Evolutionary conservation across 2,329 filamentous ascomycete genomes (phyloP).

Genomic region (Aureobasidium sp.): DNA sequence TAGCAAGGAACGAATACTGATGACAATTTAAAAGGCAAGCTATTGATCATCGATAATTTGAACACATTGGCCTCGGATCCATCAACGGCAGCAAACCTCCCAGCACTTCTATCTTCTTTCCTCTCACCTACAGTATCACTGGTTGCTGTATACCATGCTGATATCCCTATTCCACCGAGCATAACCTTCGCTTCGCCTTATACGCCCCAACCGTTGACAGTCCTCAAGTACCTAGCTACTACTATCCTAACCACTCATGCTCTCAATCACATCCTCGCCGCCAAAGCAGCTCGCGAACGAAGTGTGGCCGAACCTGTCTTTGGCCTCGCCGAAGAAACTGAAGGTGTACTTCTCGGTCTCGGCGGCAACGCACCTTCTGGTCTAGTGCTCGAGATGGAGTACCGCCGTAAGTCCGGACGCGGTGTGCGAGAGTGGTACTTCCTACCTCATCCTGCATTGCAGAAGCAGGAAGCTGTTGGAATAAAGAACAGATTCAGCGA

Average conservation of each 20-base stretch:
- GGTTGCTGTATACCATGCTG: constrained; percentile 72
- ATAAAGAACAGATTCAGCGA: constrained; percentile 20
- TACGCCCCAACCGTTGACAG: constrained; percentile 59
- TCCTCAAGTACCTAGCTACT: constrained; percentile 80
- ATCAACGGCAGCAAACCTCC: constrained; percentile 51
- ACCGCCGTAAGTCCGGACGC: constrained; percentile 73
- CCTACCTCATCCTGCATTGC: constrained; percentile 31
- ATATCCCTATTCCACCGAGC: constrained; percentile 53
- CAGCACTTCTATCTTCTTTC: constrained; percentile 61
- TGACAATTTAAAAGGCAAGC: constrained; percentile 44
- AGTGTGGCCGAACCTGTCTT: constrained; percentile 69
- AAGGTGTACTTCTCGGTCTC: constrained; percentile 69
- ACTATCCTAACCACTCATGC: constrained; percentile 68
- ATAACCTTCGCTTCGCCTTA: constrained; percentile 35
- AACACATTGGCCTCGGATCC: constrained; percentile 53
- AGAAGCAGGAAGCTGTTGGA: constrained; percentile 14
- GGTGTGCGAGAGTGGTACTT: constrained; percentile 64
- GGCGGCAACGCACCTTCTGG: constrained; percentile 45
- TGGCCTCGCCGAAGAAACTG: constrained; percentile 66
- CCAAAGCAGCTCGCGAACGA: constrained; percentile 66
- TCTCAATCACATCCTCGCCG: constrained; percentile 64
- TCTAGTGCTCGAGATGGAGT: constrained; percentile 75
- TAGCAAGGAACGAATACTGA: neutral
- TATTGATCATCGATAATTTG: constrained; percentile 75
- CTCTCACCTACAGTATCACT: constrained; percentile 62